Percentiles rank a stretch among this genome's conserved stretches.
Conservation (phyloP, 2,329 filamentous ascomycete species). For the Xylariaceae sp. region DNA sequence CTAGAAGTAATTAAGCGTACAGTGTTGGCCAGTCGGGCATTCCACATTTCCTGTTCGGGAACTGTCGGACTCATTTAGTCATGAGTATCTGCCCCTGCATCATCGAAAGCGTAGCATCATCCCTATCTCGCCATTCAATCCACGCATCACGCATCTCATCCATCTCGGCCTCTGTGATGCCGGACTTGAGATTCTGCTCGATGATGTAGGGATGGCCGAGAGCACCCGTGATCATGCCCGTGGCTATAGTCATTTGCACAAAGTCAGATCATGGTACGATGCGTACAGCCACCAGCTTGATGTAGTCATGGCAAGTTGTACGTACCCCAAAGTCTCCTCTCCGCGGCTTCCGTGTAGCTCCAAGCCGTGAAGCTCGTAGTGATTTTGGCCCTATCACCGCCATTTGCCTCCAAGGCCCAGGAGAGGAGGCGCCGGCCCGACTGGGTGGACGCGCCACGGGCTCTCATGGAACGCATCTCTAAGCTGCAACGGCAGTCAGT, state of each 20-base stretch:
- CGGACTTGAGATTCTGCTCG: constrained; percentile 5
- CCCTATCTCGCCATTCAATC: constrained; percentile 6
- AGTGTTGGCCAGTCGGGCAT: too few relatives aligned
- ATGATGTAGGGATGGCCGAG: background rate
- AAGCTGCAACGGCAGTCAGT: background rate
- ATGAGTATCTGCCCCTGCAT: constrained; percentile 9
- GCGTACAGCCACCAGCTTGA: background rate
- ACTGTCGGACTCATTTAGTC: background rate
- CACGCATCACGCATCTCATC: constrained; percentile 9
- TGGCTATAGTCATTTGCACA: background rate
- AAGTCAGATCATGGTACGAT: background rate
- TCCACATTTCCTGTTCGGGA: too few relatives aligned
- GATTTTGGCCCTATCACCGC: constrained; percentile 5
- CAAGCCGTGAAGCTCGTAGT: constrained; percentile 8
- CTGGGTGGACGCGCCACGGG: constrained; percentile 2
- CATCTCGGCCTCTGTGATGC: constrained; percentile 1
- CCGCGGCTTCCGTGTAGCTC: constrained; percentile 5
- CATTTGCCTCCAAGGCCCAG: constrained; percentile 7
- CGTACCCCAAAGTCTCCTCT: constrained; percentile 7
- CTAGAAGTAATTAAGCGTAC: too few relatives aligned
- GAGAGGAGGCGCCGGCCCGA: constrained; percentile 9
- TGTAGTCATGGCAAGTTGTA: background rate
- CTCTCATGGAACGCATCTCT: constrained; percentile 2
- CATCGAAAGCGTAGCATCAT: constrained; percentile 5
- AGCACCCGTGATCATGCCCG: constrained; percentile 5